Evolutionary conservation across 495 filamentous ascomycete genomes (phyloP), one percentile per base, ranked within the genome.

Genomic region (Podospora pseudoanserina): DNA sequence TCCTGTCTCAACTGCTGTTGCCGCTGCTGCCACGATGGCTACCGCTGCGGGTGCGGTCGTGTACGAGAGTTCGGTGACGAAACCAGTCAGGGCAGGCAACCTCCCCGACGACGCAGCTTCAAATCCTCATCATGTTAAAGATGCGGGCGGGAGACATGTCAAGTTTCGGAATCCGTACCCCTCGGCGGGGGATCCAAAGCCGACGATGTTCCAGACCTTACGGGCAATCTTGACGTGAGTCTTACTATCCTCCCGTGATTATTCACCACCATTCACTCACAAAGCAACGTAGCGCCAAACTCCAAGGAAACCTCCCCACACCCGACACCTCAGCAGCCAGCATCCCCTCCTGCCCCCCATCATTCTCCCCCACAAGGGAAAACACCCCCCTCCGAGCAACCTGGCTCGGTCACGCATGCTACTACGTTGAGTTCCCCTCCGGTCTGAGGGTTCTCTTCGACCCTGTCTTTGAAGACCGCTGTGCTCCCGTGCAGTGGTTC

Each of bases 361-460:
- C 23, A 28, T 96, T 97, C 75, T 85, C 93, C 27, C 79, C 86
- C 1, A 82, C 78, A 54, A 87, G 83, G 70, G 76, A 79, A 15
- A 77, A 77, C 27, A 86, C 88, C 74, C 55, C 68, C 15, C 86
- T 99, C 7, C 89, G 94, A 20, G 93, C 94, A 54, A 99, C 95
- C 39, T 99, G 95, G 95, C 87, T 99, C 4, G 95, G 95, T 11
- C 95, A 99, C 79, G 93, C 95, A 1, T 97, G 92, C 79, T 97
- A 93, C 78, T 92, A 91, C 74, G 89, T 96, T 64, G 95, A 97
- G 76, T 97, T 96, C 72, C 94, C 95, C 18, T 80, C 84, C 64
- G 95, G 95, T 0, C 81, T 99, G 23, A 88, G 94, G 54, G 93
- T 96, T 2, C 85, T 99, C 13, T 97, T 97, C 76, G 95, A 99